Conservation (phyloP, 2,329 filamentous ascomycete genomes). For the Aspergillus proliferans region DNA sequence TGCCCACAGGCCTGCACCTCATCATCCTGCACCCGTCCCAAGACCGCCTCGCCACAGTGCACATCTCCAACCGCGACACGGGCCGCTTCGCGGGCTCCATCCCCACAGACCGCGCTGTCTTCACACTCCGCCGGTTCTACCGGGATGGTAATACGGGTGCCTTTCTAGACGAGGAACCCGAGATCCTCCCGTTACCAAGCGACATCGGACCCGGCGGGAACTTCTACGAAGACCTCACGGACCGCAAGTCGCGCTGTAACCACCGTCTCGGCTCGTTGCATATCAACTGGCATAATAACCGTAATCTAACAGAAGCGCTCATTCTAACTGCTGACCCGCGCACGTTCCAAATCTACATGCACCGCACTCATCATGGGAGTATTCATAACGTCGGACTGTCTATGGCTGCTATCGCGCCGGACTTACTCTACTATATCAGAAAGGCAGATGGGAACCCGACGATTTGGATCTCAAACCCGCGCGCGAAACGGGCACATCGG, state of each 20-base stretch:
- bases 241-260: neutral
- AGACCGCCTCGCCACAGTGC: constrained; percentile 14
- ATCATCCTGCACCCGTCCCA: constrained; percentile 12
- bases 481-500: neutral
- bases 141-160: neutral
- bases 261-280: neutral
- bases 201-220: neutral
- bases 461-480: neutral
- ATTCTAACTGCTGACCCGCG: neutral
- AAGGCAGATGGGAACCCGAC: neutral
- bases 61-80: neutral
- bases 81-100: neutral
- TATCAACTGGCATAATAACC: neutral
- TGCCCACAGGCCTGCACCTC: constrained; percentile 4
- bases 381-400: neutral
- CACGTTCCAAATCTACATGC: neutral
- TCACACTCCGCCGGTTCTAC: neutral
- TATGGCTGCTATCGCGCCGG: neutral
- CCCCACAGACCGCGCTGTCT: neutral
- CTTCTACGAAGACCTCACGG: neutral
- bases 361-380: neutral
- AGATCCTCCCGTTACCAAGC: neutral
- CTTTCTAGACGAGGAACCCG: neutral
- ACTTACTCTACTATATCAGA: neutral
- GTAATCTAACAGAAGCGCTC: neutral